Percentiles rank a stretch among this genome's conserved stretches.
Conservation (phyloP, 148 eudicot genomes). For the Vaccinium corymbosum region DNA sequence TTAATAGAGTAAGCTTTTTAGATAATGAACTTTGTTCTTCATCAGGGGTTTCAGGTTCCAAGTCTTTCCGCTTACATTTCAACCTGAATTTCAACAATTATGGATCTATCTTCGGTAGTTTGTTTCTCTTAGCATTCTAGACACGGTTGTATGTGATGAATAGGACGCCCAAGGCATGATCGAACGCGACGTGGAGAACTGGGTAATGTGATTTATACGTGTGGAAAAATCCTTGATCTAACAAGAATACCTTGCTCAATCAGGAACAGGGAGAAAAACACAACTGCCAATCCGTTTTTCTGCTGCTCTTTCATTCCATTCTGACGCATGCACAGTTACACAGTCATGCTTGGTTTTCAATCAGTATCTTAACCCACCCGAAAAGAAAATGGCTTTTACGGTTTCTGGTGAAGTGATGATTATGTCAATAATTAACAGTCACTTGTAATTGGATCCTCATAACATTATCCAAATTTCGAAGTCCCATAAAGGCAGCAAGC, state of each 20-base stretch:
- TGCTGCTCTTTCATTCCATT: neutral
- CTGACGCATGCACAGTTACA: neutral
- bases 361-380: neutral
- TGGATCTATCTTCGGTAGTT: neutral
- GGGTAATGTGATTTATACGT: no score
- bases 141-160: neutral
- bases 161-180: neutral
- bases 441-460: neutral
- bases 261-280: neutral
- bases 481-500: neutral
- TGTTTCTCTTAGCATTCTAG: neutral
- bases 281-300: neutral
- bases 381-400: neutral
- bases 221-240: neutral
- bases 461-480: neutral
- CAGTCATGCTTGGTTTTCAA: neutral
- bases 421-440: neutral
- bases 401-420: neutral
- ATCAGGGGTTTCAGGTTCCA: neutral
- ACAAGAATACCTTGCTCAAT: neutral
- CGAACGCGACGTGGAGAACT: no score
- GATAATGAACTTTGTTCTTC: neutral
- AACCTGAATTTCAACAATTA: neutral
- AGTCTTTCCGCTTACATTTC: neutral
- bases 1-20: neutral